These are phyloP conservation scores for Fusarium anthophilum DNA, from an alignment of 2,329 filamentous ascomycete genomes.

Conservation along the genomic window DNA sequence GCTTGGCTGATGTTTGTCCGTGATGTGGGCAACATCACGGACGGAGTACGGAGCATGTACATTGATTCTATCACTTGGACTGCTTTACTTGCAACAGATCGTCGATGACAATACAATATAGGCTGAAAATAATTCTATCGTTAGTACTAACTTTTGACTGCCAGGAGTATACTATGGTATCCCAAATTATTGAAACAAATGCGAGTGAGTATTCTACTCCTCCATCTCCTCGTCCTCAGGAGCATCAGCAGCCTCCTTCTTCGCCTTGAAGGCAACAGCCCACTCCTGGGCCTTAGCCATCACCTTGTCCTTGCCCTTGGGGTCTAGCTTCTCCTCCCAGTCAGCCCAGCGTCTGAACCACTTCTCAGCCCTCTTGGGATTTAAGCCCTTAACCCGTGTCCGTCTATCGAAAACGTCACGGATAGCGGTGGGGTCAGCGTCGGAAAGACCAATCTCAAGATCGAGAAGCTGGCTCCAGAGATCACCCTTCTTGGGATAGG, in stretches of 20 bases:
- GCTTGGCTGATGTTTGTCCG: conserved; percentile 12
- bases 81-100: background rate
- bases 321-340: conserved; percentile 81
- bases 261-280: conserved; percentile 63
- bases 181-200: conserved; percentile 33
- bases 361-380: conserved; percentile 82
- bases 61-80: background rate
- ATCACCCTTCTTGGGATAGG: conserved; percentile 89
- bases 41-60: background rate
- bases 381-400: conserved; percentile 73
- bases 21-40: background rate
- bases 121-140: conserved; percentile 27
- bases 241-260: conserved; percentile 52
- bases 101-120: background rate
- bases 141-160: conserved; percentile 37
- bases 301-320: conserved; percentile 73
- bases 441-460: conserved; percentile 75
- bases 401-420: conserved; percentile 86
- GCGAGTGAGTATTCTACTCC: conserved; percentile 36
- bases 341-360: conserved; percentile 93
- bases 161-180: conserved; percentile 35
- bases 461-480: conserved; percentile 94
- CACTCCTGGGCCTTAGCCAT: conserved; percentile 77
- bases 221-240: conserved; percentile 49
- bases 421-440: conserved; percentile 65